Evolutionary conservation across 78 protist species (phyloP), one percentile per base, ranked within the genome.

Genomic region (Creolimax fragrantissima): DNA sequence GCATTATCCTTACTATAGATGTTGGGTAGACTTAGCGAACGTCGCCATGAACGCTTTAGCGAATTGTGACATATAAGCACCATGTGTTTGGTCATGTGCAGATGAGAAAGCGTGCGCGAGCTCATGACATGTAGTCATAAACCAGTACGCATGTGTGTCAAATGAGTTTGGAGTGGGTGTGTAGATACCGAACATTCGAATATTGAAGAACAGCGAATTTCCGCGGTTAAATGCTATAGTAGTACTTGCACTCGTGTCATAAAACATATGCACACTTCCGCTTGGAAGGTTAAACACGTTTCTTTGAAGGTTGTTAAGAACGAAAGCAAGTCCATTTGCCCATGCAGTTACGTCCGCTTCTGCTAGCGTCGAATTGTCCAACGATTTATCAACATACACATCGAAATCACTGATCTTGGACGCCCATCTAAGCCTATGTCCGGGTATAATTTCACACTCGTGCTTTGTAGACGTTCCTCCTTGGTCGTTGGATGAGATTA

Each of bases 111-210:
- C n/a, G 11, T 89, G 91, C 5, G 91, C 91, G 5, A 89, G 91
- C 39, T 89, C 91, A 39, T 89, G 91, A n/a, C 84, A 44, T 24
- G 81, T 24, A 6, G 91, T 89, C 91, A 89, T 89, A 39, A 17
- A 89, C 91, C 91, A 89, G 74, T 42, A 89, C 4, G 74, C 4
- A 83, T 45, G 81, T 32, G 84, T 35, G 35, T 45, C 74, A 32
- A 32, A n/a, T 3, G 42, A 24, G 86, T 83, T 36, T 36, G 44
- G 17, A 24, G 5, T 24, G 7, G 86, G 86, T 58, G 74, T 58
- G 24, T 58, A 24, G 11, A 58, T 58, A 58, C 74, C 74, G 74
- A 58, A 58, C 74, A 58, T 58, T 24, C 74, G 74, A 24, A 58
- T 58, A 24, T 58, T 58, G 74, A 58, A 58, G 74, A 58, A 58